Base-by-base conservation (phyloP, 2,329 filamentous ascomycete species). In the Penicillium janthinellum region DNA sequence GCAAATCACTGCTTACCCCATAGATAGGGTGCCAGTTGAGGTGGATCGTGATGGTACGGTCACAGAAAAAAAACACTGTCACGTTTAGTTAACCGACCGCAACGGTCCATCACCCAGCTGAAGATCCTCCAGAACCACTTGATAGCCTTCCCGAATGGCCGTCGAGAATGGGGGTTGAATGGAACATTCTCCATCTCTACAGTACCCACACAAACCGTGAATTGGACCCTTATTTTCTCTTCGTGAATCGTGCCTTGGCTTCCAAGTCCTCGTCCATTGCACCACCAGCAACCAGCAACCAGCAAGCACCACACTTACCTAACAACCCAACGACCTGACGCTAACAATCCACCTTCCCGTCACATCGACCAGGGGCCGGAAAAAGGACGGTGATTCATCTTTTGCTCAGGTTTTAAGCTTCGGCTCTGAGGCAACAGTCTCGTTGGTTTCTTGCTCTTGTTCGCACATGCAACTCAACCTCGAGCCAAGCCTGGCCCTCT, bases 361-460 rank as follows among this genome's bases (percentile, higher is more conserved):
- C 41, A 17, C 50, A n/a, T 35, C 49, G 35, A 35, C 37, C 49
- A 31, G 41, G 44, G 44, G 44, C 44, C 44, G 31, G 14, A 28
- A 42, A 8, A 47, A 11, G 7, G 15, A 25, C 37, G n/a, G 54
- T 42, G 50, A 58, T 48, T 58, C 57, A 59, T 57, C 49, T 59
- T 57, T 42, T 59, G 41, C 56, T 50, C 41, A 17, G 34, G 6
- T 53, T 53, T 62, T 62, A 62, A 60, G 57, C 57, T 62, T 64
- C 57, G 51, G 31, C 37, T 34, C 34, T 37, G 25, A 37, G 34
- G 31, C 39, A 34, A 37, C 52, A 35, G 28, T 38, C 25, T 31
- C 14, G 34, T 35, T 45, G 7, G 51, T 14, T n/a, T 22, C 14
- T n/a, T 22, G 20, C 34, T 15, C 15, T 12, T 6, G 4, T 8